Percentiles rank a stretch among this genome's conserved stretches.
phyloP scores from a whole-genome alignment of 2,329 filamentous ascomycete species.

The Aspergillus alliaceus region DNA sequence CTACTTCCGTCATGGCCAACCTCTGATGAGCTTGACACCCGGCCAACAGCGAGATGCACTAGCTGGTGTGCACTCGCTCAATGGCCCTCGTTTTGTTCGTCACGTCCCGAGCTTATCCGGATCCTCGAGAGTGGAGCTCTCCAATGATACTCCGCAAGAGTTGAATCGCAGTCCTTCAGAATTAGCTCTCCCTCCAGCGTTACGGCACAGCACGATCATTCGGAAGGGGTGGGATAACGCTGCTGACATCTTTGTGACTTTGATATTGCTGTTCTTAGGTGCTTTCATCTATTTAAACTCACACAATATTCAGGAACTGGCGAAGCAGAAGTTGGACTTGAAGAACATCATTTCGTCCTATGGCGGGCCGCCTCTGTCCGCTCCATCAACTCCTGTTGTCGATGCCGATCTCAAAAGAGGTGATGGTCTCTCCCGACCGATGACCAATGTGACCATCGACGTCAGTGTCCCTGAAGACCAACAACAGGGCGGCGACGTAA shows the following conservation, averaged over 20 bases:
- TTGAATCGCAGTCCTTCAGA: slow-evolving; percentile 36
- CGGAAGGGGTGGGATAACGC: slow-evolving; percentile 48
- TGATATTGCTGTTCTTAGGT: slow-evolving; percentile 41
- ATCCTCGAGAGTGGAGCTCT: slow-evolving; percentile 33
- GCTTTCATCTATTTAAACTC: slow-evolving; percentile 46
- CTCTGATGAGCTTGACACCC: slow-evolving; percentile 37
- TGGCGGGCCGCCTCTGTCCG: slow-evolving; percentile 36
- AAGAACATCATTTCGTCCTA: slow-evolving; percentile 45
- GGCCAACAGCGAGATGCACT: slow-evolving; percentile 61
- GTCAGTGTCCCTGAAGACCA: slow-evolving; percentile 24
- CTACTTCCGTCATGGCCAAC: slow-evolving; percentile 42
- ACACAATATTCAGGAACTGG: slow-evolving; percentile 40
- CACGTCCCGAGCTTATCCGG: slow-evolving; percentile 49
- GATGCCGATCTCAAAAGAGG: slow-evolving; percentile 29
- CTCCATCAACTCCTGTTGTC: slow-evolving; percentile 40
- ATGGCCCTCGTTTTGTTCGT: slow-evolving; percentile 42
- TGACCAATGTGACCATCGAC: slow-evolving; percentile 33
- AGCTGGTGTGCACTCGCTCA: slow-evolving; percentile 70
- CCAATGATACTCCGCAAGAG: slow-evolving; percentile 42
- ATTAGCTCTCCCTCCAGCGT: slow-evolving; percentile 38
- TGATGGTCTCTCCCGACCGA: slow-evolving; percentile 20
- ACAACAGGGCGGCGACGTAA: slow-evolving; percentile 23
- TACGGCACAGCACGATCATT: slow-evolving; percentile 45
- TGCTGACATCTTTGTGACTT: slow-evolving; percentile 44
- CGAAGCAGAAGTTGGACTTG: slow-evolving; percentile 46